phyloP scores from a whole-genome alignment of 495 filamentous ascomycete species.

The Pseudevernia furfuracea region DNA sequence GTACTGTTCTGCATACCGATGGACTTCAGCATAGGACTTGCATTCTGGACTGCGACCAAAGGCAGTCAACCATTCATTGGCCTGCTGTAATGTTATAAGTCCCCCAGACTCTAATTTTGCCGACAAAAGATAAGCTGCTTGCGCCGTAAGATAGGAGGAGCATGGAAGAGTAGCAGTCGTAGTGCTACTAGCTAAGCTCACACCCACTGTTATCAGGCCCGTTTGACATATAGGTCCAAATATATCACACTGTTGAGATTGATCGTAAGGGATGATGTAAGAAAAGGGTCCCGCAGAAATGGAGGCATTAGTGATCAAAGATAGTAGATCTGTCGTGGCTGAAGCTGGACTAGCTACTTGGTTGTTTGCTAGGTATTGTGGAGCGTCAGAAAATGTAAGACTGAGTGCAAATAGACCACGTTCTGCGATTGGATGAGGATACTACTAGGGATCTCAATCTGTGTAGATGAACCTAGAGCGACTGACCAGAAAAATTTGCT shows the following conservation, averaged over 20 bases:
- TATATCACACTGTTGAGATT: constrained; percentile 1
- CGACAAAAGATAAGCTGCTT: not conserved
- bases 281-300: not conserved
- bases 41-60: constrained; percentile 1
- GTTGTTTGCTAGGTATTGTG: not conserved
- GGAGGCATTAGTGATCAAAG: not conserved
- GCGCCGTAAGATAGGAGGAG: not conserved
- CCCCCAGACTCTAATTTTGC: not conserved
- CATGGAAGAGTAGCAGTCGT: not conserved
- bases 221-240: constrained; percentile 3
- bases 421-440: not conserved
- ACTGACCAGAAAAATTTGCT: not conserved
- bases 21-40: not conserved
- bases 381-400: not conserved
- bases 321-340: not conserved
- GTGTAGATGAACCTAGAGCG: not conserved
- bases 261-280: not conserved
- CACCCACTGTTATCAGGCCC: not conserved
- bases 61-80: not conserved
- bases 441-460: not conserved
- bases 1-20: not conserved
- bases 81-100: not conserved
- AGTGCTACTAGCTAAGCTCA: not conserved
- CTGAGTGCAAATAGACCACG: not conserved
- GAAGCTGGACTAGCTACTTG: not conserved